phyloP scores from a whole-genome alignment of 2,329 filamentous ascomycete species.

The Pyricularia grisea region DNA sequence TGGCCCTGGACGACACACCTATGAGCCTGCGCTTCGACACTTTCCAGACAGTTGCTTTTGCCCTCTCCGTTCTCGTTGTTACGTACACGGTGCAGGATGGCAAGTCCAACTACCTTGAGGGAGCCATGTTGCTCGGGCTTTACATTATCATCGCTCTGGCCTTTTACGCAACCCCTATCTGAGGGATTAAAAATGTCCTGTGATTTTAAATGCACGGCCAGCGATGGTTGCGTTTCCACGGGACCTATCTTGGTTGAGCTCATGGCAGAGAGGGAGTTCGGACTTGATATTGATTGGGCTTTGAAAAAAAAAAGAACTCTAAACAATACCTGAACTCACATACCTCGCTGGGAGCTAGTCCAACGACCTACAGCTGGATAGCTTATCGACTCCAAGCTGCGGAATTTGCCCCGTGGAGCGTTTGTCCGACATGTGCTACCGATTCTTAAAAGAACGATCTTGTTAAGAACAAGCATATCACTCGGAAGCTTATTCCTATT shows the following conservation, averaged over 20 bases:
- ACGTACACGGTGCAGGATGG: constrained; percentile 72
- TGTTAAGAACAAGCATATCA: too few relatives aligned
- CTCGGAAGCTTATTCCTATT: too few relatives aligned
- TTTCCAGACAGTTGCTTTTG: constrained; percentile 71
- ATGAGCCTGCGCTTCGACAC: constrained; percentile 78
- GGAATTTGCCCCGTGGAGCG: too few relatives aligned
- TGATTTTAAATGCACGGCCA: not conserved
- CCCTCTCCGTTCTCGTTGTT: constrained; percentile 65
- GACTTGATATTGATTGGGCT: not conserved
- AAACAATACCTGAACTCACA: not conserved
- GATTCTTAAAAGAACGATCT: too few relatives aligned
- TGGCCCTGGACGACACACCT: constrained; percentile 54
- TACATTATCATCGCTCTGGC: constrained; percentile 53
- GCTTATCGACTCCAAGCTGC: too few relatives aligned
- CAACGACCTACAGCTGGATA: too few relatives aligned
- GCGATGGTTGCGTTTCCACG: not conserved
- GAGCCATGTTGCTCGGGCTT: constrained; percentile 55
- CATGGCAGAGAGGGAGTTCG: not conserved
- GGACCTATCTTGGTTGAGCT: not conserved
- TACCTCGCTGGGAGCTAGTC: too few relatives aligned
- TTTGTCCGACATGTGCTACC: too few relatives aligned
- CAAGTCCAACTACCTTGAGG: constrained; percentile 77
- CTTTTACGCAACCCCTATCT: constrained; percentile 46
- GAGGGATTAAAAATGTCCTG: constrained; percentile 14
- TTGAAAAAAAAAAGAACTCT: not conserved